These are phyloP conservation scores for Fusarium sp. DNA, from an alignment of 2,329 filamentous ascomycete genomes.

Conservation along the genomic window DNA sequence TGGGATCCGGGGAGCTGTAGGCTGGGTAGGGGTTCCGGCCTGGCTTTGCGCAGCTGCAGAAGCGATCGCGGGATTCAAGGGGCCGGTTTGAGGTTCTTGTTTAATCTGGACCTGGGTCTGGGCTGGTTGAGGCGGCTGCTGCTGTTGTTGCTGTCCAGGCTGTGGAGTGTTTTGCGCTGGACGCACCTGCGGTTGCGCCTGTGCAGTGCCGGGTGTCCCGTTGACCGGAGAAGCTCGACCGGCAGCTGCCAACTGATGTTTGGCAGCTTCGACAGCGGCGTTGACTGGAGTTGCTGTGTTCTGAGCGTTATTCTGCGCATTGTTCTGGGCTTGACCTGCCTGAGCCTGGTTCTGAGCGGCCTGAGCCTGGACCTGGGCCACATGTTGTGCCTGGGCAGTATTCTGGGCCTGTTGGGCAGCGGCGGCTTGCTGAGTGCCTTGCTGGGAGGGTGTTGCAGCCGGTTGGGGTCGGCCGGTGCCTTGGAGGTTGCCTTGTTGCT, in stretches of 20 bases:
- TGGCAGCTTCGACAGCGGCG: constrained; percentile 63
- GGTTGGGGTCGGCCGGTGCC: constrained; percentile 47
- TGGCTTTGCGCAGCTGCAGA: constrained; percentile 58
- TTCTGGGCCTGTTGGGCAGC: neutral
- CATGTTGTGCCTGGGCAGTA: constrained; percentile 17
- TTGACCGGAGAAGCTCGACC: constrained; percentile 51
- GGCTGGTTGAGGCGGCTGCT: constrained; percentile 24
- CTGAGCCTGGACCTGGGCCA: constrained; percentile 30
- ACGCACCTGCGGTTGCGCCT: constrained; percentile 49
- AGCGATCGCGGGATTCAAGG: constrained; percentile 65
- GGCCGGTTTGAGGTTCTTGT: constrained; percentile 57
- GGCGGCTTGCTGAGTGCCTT: constrained; percentile 30
- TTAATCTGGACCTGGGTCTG: constrained; percentile 51
- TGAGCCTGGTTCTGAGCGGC: constrained; percentile 40
- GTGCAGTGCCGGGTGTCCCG: constrained; percentile 44
- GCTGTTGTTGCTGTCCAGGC: constrained; percentile 37
- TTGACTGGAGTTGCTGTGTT: constrained; percentile 59
- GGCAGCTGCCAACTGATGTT: constrained; percentile 56
- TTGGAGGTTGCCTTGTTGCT: constrained; percentile 59
- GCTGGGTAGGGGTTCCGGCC: constrained; percentile 65
- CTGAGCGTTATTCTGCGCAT: constrained; percentile 50
- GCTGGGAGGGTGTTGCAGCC: constrained; percentile 44
- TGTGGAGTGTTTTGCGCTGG: constrained; percentile 47
- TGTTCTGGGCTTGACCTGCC: constrained; percentile 43
- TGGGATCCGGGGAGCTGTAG: constrained; percentile 63